Base-by-base conservation (phyloP, 164 flowering plant genomes). In the Stephania japonica region DNA sequence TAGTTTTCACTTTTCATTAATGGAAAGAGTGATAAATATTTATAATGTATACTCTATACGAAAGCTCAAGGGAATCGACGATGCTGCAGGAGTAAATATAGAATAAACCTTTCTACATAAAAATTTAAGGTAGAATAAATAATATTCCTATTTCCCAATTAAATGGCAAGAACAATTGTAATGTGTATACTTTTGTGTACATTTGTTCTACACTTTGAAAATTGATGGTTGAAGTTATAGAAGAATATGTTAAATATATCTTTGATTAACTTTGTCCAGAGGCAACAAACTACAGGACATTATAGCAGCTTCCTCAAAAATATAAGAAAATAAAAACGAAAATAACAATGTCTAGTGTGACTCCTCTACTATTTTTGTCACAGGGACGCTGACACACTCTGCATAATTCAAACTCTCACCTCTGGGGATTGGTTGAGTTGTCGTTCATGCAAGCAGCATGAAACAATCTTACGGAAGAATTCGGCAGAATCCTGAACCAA, bases 371-470 rank as follows among this genome's bases (percentile, higher is more conserved):
- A 59, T 18, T 56, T 49, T 47, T 44, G 24, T 25, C 26, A 11
- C 12, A 65, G 12, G 27, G 23, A 1, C 14, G 4, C 38, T 32
- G 38, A 32, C 38, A 32, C 0, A 4, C 38, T 25, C 7, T 26
- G 59, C 27, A 49, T 18, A 67, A 66, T 23, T 42, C 18, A 11
- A 67, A 62, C 13, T n/a, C 82, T 79, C 68, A 90, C 96, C 85
- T 87, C 88, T 32, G 88, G 89, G 47, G 59, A 65, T 42, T 80
- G 84, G 71, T 73, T 74, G 43, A 68, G 73, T 25, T 78, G 78
- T 70, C 86, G 75, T 77, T 85, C 88, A 70, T 83, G 84, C 73
- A 85, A 77, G 80, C 80, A 82, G 71, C 67, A 76, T 32, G 87
- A 72, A 65, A 90, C 70, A 24, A 88, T 76, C 81, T 75, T 82